These are phyloP conservation scores for Arthrocladium fulminans DNA, from an alignment of 2,329 filamentous ascomycete genomes.

Conservation along the genomic window DNA sequence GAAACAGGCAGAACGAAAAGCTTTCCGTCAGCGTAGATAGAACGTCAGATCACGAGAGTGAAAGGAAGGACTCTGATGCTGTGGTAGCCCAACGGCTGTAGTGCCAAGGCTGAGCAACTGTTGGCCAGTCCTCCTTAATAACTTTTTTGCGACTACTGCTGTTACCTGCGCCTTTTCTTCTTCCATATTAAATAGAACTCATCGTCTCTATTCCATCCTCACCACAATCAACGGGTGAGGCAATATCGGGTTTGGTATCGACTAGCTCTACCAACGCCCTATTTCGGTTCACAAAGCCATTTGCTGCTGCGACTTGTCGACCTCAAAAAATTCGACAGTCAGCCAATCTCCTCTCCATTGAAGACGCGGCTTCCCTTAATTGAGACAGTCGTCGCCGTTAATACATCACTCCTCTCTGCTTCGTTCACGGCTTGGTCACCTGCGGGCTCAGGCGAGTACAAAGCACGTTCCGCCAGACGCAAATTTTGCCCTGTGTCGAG, in stretches of 20 bases:
- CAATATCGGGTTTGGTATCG: slow-evolving; percentile 5
- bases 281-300: not conserved
- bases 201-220: slow-evolving; percentile 6
- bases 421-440: slow-evolving; percentile 11
- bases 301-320: slow-evolving; percentile 1
- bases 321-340: not conserved
- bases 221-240: slow-evolving; percentile 6
- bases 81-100: not conserved
- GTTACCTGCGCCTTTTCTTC: slow-evolving; percentile 6
- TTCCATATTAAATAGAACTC: slow-evolving; percentile 3
- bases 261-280: slow-evolving; percentile 9
- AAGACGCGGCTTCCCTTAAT: slow-evolving; percentile 24
- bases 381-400: slow-evolving; percentile 23
- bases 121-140: slow-evolving; percentile 2
- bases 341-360: slow-evolving; percentile 12
- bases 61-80: not conserved
- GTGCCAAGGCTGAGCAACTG: slow-evolving; percentile 1
- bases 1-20: not conserved
- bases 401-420: not conserved
- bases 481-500: not conserved
- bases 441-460: slow-evolving; percentile 16
- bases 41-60: not conserved
- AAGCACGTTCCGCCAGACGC: not conserved
- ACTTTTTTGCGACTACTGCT: slow-evolving; percentile 1
- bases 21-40: not conserved